phyloP scores from a whole-genome alignment of 352 stramenopile genomes.

The Phytophthora tubulina region DNA sequence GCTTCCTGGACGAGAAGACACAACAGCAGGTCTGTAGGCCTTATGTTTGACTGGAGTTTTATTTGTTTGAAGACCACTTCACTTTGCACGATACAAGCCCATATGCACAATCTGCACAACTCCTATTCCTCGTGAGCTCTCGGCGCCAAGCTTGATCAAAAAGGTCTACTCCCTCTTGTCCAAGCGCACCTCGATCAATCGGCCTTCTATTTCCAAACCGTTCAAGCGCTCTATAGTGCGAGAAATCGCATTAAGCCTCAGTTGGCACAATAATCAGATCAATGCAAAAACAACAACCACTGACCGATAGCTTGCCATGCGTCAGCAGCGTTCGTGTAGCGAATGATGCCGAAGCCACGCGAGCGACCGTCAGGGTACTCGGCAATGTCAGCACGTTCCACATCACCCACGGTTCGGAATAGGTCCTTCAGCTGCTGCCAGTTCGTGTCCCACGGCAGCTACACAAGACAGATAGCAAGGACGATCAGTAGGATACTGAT shows the following conservation, averaged over 20 bases:
- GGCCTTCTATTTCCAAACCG: constrained; percentile 70
- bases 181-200: constrained; percentile 72
- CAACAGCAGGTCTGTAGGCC: too few species aligned
- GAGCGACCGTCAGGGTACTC: constrained; percentile 69
- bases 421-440: constrained; percentile 79
- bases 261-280: background rate
- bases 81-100: constrained; percentile 28
- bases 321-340: constrained; percentile 60
- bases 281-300: constrained; percentile 16
- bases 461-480: constrained; percentile 10
- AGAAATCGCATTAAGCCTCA: constrained; percentile 6
- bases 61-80: constrained; percentile 15
- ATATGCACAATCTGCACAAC: constrained; percentile 28
- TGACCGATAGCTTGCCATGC: constrained; percentile 73
- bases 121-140: constrained; percentile 28
- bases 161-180: constrained; percentile 59
- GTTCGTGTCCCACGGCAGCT: constrained; percentile 77
- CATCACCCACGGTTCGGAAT: constrained; percentile 68
- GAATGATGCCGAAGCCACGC: constrained; percentile 78
- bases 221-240: constrained; percentile 63
- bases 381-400: constrained; percentile 73
- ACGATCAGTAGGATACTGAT: constrained; percentile 1
- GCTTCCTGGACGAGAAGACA: too few species aligned
- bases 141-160: background rate
- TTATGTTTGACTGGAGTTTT: background rate